Base-by-base conservation (phyloP, 2,329 filamentous ascomycete species). In the Fusarium hostae region DNA sequence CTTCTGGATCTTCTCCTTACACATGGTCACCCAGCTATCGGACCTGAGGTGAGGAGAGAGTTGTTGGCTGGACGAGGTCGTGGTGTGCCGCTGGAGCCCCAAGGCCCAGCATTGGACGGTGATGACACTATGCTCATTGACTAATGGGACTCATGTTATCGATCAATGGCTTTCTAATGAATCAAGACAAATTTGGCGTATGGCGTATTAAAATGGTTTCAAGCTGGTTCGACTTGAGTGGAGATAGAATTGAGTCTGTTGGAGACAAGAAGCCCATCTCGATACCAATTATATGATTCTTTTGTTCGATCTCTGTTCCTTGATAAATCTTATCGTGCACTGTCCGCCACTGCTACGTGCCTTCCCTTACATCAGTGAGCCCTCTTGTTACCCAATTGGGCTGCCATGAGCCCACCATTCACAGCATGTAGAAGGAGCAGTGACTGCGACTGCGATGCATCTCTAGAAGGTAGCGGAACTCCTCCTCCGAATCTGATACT, bases 121-220 rank as follows among this genome's bases (percentile, higher is more conserved):
- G 94, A 98, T 80, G 95, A 98, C 84, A 97, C 94, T 20, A 98
- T 98, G 94, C 85, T 94, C 78, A 87, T 94, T 76, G 90, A 89
- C 70, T 83, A 73, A 70, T 81, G 59, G 75, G 61, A 30, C n/a
- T 28, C 34, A 30, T 45, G 35, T 51, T 56, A n/a, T 39, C 43
- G 47, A 62, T 44, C 47, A 67, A 66, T 59, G 35, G 39, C 47
- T 70, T 72, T 59, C 54, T 76, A 77, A 77, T 75, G 73, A 75
- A 65, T 59, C 45, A 73, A 68, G 65, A 64, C 54, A 70, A 55
- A 70, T 32, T 61, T 61, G 75, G 75, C 75, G 75, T 77, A 65
- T 58, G 75, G 75, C 73, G 75, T 69, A 75, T 68, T 18, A 68
- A 71, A 70, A 74, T 51, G 66, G 66, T 68, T 72, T 58, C 55